Base-by-base conservation (phyloP, 1,139 yeast species). In the Sugiyamaella paludigena region DNA sequence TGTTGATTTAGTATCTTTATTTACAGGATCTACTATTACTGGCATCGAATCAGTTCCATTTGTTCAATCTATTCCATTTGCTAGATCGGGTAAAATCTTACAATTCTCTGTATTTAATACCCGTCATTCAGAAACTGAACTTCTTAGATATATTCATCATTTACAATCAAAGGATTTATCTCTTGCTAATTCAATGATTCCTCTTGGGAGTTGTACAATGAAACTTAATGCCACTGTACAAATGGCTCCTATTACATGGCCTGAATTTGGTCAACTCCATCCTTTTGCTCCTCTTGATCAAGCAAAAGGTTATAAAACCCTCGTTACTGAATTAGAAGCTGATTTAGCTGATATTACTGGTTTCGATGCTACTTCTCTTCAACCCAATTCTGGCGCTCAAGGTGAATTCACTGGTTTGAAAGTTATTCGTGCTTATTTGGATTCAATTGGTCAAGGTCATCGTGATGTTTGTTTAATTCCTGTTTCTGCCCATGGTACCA, bases 371-470 rank as follows among this genome's bases (percentile, higher is more conserved):
- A 85, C 95, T 24, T 87, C 97, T 6, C 74, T 87, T 52, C 95
- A 89, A 83, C 98, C 98, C 57, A 92, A 92, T 69, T 87, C 97
- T 41, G 98, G 98, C 59, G 98, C 98, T 37, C 96, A 91, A 70
- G 98, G 98, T 68, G 98, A 92, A 71, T 92, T 86, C 71, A 82
- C 98, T 27, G 98, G 98, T 34, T 77, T 92, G 57, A 80, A 95
- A 50, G 88, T 89, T 49, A 92, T 92, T 60, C 79, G 83, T 61
- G 80, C 86, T 45, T 92, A 87, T 68, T 81, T 86, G 61, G 80
- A 80, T 55, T 74, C 86, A 31, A 77, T 74, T 49, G 96, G 95
- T 40, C 84, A 91, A 63, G 72, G 76, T 31, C 70, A 80, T 56
- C 80, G 98, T 67, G 83, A 91, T 67, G 78, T 92, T 50, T 92